Base-by-base conservation (phyloP, 331 rosid genomes). In the Prunus yedoensis region DNA sequence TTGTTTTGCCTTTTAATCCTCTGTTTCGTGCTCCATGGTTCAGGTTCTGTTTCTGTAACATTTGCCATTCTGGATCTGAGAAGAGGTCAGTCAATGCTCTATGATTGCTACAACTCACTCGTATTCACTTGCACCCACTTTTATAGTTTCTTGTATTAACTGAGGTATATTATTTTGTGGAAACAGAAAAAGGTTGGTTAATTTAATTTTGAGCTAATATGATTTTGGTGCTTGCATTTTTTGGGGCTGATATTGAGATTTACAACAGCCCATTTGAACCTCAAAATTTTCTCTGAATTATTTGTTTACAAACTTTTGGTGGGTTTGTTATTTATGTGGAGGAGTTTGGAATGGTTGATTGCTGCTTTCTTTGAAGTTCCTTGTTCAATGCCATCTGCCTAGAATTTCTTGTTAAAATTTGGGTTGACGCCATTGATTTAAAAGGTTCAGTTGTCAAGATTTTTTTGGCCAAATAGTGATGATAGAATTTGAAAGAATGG, bases 21-120 rank as follows among this genome's bases (percentile, higher is more conserved):
- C 57, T 52, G 64, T 13, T 35, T 35, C 43, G 1, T 6, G 8
- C 43, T 6, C 43, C 43, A 35, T 35, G 12, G 58, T 69, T 69
- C 74, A 51, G 77, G 52, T 45, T 77, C 69, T 67, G 28, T 46
- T 27, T 30, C 41, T 56, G 54, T 57, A 58, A 43, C 67, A 43
- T 66, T 60, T 54, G 49, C 12, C 71, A 62, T 66, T 75, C 63
- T 75, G 78, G 88, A 87, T 87, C 90, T 74, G 50, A 5, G 16
- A 56, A 73, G 74, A 59, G 88, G 90, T 87, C 76, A 64, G 91
- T 79, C 83, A 62, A 52, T 59, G 41, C 25, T 56, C 28, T 53
- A 17, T 16, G 54, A 4, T 53, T 60, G 63, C 41, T 32, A 49
- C 8, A 41, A 68, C 59, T 65, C 41, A 46, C n/a, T 71, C 41